A percentile compares a stretch with the other conserved stretches of the same genome.
Evolutionary conservation across 371 early-diverging fungal genomes (phyloP).

Genomic region (Mortierella sp.): DNA sequence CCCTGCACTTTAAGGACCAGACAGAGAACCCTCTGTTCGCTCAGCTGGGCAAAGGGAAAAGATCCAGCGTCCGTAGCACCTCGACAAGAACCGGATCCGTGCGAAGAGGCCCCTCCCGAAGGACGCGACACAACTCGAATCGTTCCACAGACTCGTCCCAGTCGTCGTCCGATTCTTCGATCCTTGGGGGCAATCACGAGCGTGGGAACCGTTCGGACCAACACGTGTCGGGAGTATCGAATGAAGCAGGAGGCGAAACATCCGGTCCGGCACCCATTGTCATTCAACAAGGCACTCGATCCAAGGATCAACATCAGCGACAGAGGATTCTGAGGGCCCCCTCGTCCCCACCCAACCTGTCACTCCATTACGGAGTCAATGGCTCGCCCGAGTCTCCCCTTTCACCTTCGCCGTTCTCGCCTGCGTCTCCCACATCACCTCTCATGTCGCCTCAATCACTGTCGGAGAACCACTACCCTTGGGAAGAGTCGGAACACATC

Average conservation of each 20-base stretch:
- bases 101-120: not conserved
- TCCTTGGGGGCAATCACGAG: conserved; percentile 7
- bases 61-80: not conserved
- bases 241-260: not conserved
- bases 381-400: conserved; percentile 22
- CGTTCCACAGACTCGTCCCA: conserved; percentile 18
- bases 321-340: conserved; percentile 23
- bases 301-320: conserved; percentile 3
- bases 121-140: conserved; percentile 15
- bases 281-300: conserved; percentile 3
- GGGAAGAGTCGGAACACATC: conserved; percentile 28
- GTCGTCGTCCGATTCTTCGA: conserved; percentile 25
- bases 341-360: conserved; percentile 41
- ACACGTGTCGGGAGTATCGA: too few relatives aligned
- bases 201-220: conserved; percentile 12
- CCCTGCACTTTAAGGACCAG: conserved; percentile 43
- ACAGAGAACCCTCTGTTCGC: conserved; percentile 33
- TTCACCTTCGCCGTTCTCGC: conserved; percentile 21
- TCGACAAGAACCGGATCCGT: not conserved
- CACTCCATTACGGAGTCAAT: conserved; percentile 7
- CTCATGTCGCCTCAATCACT: conserved; percentile 10
- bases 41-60: conserved; percentile 23
- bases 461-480: conserved; percentile 17
- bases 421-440: conserved; percentile 20
- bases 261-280: conserved; percentile 2